These are phyloP conservation scores for Hypoxylon sp. DNA, from an alignment of 2,329 filamentous ascomycete species.

Conservation along the genomic window DNA sequence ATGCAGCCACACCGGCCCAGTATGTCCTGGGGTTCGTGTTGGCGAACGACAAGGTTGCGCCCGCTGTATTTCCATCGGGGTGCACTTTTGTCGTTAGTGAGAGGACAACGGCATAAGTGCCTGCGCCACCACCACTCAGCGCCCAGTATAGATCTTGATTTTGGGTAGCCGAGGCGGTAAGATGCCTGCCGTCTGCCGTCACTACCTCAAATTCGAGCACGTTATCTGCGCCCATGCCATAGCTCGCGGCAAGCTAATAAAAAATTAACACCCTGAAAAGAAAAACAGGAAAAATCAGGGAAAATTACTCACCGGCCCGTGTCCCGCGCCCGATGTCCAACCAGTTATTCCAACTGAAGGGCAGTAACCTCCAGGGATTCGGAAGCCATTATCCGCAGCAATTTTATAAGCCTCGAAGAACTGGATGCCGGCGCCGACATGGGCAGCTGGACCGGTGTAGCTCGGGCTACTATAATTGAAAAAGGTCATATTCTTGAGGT, in stretches of 20 bases:
- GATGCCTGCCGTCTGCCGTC: constrained; percentile 33
- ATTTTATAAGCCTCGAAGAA: constrained; percentile 2
- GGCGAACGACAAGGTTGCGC: constrained; percentile 8
- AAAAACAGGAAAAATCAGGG: background rate
- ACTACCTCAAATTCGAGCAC: constrained; percentile 48
- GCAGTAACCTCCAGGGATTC: background rate
- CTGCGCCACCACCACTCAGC: constrained; percentile 64
- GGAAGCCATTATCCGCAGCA: background rate
- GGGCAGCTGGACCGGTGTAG: constrained; percentile 50
- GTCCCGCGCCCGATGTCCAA: background rate
- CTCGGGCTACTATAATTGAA: constrained; percentile 19
- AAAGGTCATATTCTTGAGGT: constrained; percentile 51
- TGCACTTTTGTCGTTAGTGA: constrained; percentile 10
- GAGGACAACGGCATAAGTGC: constrained; percentile 64
- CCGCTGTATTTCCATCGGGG: constrained; percentile 1
- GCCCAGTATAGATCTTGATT: constrained; percentile 70
- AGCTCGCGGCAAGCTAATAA: constrained; percentile 49
- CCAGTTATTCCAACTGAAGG: constrained; percentile 1
- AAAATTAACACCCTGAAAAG: background rate
- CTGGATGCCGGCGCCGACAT: constrained; percentile 22
- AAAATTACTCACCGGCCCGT: background rate
- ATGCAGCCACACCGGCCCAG: constrained; percentile 23
- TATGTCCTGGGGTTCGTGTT: constrained; percentile 1
- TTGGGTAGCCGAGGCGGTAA: constrained; percentile 58
- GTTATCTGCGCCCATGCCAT: constrained; percentile 64